phyloP scores from a whole-genome alignment of 2,329 filamentous ascomycete genomes.

The Chaetomium sp. region DNA sequence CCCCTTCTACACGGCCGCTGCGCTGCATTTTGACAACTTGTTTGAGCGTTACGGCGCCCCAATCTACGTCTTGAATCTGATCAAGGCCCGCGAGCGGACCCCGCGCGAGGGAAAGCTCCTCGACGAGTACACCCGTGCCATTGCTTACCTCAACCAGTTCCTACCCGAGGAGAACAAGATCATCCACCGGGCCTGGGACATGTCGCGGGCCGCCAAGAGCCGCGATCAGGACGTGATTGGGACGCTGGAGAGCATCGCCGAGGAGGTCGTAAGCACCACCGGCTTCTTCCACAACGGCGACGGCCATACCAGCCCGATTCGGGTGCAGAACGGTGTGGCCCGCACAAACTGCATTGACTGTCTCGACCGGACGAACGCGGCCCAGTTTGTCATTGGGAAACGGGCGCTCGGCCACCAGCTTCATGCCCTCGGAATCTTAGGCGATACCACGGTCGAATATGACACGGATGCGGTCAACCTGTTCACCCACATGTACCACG shows the following conservation, averaged over 20 bases:
- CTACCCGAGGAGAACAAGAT: constrained; percentile 79
- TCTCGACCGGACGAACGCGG: constrained; percentile 91
- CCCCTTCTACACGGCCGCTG: constrained; percentile 89
- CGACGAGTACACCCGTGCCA: constrained; percentile 77
- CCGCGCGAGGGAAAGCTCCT: constrained; percentile 89
- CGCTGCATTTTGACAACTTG: constrained; percentile 88
- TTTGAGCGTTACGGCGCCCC: constrained; percentile 91
- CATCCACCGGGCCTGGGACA: constrained; percentile 93
- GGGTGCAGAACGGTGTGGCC: constrained; percentile 84
- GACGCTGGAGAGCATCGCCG: constrained; percentile 81
- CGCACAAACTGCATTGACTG: constrained; percentile 98
- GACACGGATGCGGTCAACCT: constrained; percentile 94
- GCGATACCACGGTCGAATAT: constrained; percentile 70
- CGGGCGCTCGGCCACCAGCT: constrained; percentile 86
- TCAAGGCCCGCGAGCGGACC: constrained; percentile 81
- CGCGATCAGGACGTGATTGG: constrained; percentile 91
- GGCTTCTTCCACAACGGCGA: constrained; percentile 95
- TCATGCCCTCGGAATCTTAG: constrained; percentile 82
- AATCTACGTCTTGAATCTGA: constrained; percentile 83
- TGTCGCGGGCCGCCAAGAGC: constrained; percentile 90
- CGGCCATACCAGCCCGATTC: constrained; percentile 54
- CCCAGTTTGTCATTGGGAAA: constrained; percentile 96
- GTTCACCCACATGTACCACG: constrained; percentile 97
- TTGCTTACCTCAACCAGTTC: constrained; percentile 91
- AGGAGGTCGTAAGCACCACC: constrained; percentile 76